Percentiles rank a stretch among this genome's conserved stretches.
These are phyloP conservation scores for Leptodontidium sp. DNA, from an alignment of 2,329 filamentous ascomycete genomes.

Conservation along the genomic window DNA sequence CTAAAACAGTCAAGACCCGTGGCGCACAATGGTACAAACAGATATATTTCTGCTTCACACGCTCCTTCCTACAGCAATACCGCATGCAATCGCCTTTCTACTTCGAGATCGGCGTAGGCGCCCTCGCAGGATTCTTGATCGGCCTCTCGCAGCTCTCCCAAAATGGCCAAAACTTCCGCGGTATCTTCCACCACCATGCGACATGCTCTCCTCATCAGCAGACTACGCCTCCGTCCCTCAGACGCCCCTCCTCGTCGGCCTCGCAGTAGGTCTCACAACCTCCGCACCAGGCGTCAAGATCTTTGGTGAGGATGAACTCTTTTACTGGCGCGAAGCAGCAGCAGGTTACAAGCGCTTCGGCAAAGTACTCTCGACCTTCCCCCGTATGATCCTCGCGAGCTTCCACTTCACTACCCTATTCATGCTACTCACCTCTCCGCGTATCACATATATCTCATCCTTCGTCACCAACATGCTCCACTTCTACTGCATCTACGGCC, in stretches of 20 bases:
- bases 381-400: constrained; percentile 58
- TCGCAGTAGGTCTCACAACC: constrained; percentile 63
- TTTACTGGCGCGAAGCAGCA: constrained; percentile 63
- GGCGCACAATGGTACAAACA: constrained; percentile 59
- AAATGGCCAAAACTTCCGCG: constrained; percentile 61
- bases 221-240: constrained; percentile 60
- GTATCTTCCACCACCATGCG: constrained; percentile 59
- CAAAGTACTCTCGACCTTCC: constrained; percentile 60
- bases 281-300: constrained; percentile 63
- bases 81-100: constrained; percentile 59
- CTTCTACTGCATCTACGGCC: constrained; percentile 66
- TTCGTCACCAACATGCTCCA: constrained; percentile 62
- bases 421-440: constrained; percentile 57
- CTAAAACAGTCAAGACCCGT: constrained; percentile 56
- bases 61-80: constrained; percentile 65
- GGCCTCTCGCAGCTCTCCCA: constrained; percentile 60
- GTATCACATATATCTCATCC: constrained; percentile 57
- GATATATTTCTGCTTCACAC: constrained; percentile 59
- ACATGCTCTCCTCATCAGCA: constrained; percentile 58
- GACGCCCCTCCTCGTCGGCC: constrained; percentile 59
- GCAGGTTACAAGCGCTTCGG: constrained; percentile 63
- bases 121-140: constrained; percentile 60
- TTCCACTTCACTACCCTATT: constrained; percentile 63
- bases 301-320: constrained; percentile 63
- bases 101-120: constrained; percentile 62